Conservation (phyloP, 768 basidiomycete species). For the Postia placenta region DNA sequence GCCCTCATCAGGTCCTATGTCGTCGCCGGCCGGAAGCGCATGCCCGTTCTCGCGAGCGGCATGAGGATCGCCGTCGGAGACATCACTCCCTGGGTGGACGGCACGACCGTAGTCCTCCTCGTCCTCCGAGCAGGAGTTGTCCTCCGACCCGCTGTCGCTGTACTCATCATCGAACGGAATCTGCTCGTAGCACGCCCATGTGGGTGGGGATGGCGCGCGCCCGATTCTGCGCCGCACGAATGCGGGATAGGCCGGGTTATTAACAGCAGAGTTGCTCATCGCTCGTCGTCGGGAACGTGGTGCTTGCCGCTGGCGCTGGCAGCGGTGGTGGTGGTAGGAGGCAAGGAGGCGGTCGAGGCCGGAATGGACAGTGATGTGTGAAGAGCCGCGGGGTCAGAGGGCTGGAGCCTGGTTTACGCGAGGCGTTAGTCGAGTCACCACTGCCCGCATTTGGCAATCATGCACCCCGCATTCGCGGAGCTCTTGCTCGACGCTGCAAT, state of each 20-base stretch:
- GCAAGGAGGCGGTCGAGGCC: constrained; percentile 15
- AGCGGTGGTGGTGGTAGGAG: constrained; percentile 18
- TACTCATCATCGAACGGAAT: constrained; percentile 66
- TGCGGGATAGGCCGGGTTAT: constrained; percentile 23
- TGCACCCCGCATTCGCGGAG: no score
- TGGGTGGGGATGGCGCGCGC: constrained; percentile 76
- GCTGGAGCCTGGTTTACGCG: constrained; percentile 17
- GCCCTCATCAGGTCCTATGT: constrained; percentile 48
- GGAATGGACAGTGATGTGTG: constrained; percentile 13
- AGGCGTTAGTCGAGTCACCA: constrained; percentile 23
- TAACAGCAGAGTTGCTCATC: constrained; percentile 18
- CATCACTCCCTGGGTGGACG: constrained; percentile 19
- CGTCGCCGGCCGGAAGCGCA: constrained; percentile 26
- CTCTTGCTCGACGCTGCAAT: no score
- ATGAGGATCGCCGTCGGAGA: constrained; percentile 19
- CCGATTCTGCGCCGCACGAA: constrained; percentile 71
- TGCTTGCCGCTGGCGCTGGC: constrained; percentile 1
- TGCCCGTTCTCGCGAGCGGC: constrained; percentile 23
- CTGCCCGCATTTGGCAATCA: constrained; percentile 6
- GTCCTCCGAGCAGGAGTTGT: constrained; percentile 69
- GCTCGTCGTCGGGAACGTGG: constrained; percentile 7
- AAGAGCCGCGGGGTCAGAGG: constrained; percentile 15
- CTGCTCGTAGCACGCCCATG: constrained; percentile 90
- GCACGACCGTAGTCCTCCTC: constrained; percentile 51
- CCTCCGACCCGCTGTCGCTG: constrained; percentile 47